Percentiles rank a stretch among this genome's conserved stretches.
Conservation (phyloP, 83 land plant species). For the Thuja plicata region DNA sequence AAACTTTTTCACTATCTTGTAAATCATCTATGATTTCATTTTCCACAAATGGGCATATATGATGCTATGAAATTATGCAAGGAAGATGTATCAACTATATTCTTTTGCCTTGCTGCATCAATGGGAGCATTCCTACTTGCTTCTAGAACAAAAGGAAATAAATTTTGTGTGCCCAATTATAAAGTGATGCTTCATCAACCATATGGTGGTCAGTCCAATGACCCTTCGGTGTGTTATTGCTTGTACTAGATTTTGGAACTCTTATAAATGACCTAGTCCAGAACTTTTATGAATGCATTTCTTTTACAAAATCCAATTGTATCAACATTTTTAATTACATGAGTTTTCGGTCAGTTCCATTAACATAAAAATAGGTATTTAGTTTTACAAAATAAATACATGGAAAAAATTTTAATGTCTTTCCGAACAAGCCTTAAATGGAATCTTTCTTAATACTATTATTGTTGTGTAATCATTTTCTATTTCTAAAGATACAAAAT, state of each 20-base stretch:
- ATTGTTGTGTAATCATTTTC: background rate
- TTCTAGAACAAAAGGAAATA: slow-evolving; percentile 86
- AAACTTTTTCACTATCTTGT: background rate
- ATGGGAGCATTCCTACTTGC: slow-evolving; percentile 98
- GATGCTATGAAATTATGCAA: slow-evolving; percentile 97
- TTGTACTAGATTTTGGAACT: background rate
- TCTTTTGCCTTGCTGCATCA: slow-evolving; percentile 95
- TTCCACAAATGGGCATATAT: slow-evolving; percentile 94
- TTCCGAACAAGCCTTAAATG: background rate
- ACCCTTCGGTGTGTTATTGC: slow-evolving; percentile 30
- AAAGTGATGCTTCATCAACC: slow-evolving; percentile 98
- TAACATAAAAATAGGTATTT: slow-evolving; percentile 25
- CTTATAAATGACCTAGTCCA: background rate
- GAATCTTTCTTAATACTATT: background rate
- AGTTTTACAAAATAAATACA: background rate
- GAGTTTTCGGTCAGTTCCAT: background rate
- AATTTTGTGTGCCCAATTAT: slow-evolving; percentile 96
- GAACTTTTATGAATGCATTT: background rate
- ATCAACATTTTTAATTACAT: background rate
- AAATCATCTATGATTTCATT: background rate
- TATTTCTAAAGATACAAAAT: background rate
- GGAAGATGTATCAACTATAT: slow-evolving; percentile 93
- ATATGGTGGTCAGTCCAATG: slow-evolving; percentile 11
- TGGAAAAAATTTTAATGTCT: background rate
- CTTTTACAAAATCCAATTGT: background rate